A percentile compares a stretch with the other conserved stretches of the same genome.
phyloP scores from a whole-genome alignment of 352 stramenopile species.

The Pythium insidiosum region DNA sequence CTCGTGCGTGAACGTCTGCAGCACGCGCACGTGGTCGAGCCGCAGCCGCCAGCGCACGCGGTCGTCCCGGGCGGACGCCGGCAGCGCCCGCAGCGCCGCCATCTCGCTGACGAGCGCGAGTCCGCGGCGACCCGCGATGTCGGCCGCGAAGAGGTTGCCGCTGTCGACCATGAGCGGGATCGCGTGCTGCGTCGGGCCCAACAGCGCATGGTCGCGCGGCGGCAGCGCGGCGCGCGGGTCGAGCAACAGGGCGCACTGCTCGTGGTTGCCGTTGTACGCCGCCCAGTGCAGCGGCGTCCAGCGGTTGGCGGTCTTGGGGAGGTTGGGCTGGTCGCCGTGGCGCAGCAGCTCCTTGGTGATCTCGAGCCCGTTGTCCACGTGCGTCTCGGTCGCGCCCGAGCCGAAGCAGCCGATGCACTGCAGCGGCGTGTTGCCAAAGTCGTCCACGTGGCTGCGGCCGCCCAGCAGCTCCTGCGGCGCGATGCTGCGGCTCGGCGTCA shows the following conservation, averaged over 20 bases:
- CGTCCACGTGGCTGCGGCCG: slow-evolving; percentile 38
- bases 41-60: slow-evolving; percentile 50
- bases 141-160: slow-evolving; percentile 51
- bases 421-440: slow-evolving; percentile 75
- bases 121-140: slow-evolving; percentile 50
- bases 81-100: slow-evolving; percentile 12
- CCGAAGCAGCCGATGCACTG: slow-evolving; percentile 77
- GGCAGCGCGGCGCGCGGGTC: slow-evolving; percentile 17
- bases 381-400: slow-evolving; percentile 42
- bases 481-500: slow-evolving; percentile 30
- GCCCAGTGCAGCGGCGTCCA: slow-evolving; percentile 73
- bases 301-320: slow-evolving; percentile 53
- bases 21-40: slow-evolving; percentile 42
- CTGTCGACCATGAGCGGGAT: slow-evolving; percentile 51
- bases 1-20: slow-evolving; percentile 40
- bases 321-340: slow-evolving; percentile 62
- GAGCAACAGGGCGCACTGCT: slow-evolving; percentile 45
- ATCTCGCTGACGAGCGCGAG: slow-evolving; percentile 40
- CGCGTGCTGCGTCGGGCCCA: slow-evolving; percentile 34
- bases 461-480: slow-evolving; percentile 37
- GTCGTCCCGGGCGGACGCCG: slow-evolving; percentile 8
- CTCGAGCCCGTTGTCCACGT: slow-evolving; percentile 56
- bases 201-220: background rate
- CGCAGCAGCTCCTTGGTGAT: slow-evolving; percentile 51
- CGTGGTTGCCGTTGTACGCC: slow-evolving; percentile 71